These are phyloP conservation scores for Amanita phalloides DNA, from an alignment of 768 basidiomycete genomes.

Conservation along the genomic window DNA sequence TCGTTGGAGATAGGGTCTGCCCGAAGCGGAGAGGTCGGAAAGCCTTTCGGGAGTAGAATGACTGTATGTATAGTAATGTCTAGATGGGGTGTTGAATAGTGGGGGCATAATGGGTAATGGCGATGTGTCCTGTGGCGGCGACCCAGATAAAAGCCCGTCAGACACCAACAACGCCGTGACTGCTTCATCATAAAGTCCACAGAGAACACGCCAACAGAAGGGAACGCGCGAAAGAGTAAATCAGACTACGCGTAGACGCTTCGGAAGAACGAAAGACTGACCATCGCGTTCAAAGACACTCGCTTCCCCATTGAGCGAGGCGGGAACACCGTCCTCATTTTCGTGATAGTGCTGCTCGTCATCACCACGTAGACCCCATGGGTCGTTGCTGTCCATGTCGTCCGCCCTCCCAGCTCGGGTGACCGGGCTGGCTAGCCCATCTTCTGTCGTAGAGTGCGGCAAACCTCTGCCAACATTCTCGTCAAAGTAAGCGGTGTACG, in stretches of 20 bases:
- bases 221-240: background rate
- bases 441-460: slow-evolving; percentile 5
- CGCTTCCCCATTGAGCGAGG: slow-evolving; percentile 58
- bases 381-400: background rate
- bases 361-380: slow-evolving; percentile 1
- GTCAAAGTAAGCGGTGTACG: slow-evolving; percentile 2
- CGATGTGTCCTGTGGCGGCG: slow-evolving; percentile 22
- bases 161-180: slow-evolving; percentile 18
- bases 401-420: background rate
- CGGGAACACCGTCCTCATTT: slow-evolving; percentile 15
- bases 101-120: slow-evolving; percentile 27
- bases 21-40: slow-evolving; percentile 14
- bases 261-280: slow-evolving; percentile 21
- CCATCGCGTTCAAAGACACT: slow-evolving; percentile 68
- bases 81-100: slow-evolving; percentile 15
- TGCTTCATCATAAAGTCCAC: slow-evolving; percentile 37
- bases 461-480: background rate
- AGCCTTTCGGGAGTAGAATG: slow-evolving; percentile 18
- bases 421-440: background rate
- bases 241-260: slow-evolving; percentile 4
- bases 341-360: background rate
- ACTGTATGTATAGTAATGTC: slow-evolving; percentile 18
- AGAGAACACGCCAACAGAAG: slow-evolving; percentile 1
- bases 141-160: slow-evolving; percentile 26
- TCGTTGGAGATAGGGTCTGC: slow-evolving; percentile 16